Conservation (phyloP, 2,329 filamentous ascomycete genomes). For the Penicillium sp. region DNA sequence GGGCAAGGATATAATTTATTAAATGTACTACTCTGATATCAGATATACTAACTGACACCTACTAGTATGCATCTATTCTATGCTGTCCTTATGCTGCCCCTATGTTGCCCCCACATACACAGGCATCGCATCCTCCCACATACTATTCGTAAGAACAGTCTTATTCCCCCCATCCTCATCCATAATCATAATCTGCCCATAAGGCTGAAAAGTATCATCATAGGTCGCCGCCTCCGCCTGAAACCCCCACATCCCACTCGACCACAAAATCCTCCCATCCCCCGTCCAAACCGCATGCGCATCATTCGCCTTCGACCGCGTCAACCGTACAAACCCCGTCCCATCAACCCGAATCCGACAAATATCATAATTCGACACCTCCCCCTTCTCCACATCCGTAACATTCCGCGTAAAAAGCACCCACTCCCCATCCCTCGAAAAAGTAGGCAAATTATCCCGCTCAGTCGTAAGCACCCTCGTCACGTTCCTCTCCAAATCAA, state of each 20-base stretch:
- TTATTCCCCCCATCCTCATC: conserved; percentile 44
- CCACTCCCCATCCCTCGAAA: conserved; percentile 16
- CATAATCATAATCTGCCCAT: conserved; percentile 51
- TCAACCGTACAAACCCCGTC: conserved; percentile 31
- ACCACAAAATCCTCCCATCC: conserved; percentile 48
- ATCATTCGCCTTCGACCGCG: conserved; percentile 34
- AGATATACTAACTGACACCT: too few relatives aligned
- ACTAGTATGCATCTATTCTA: too few relatives aligned
- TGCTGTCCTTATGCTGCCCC: too few relatives aligned
- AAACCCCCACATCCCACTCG: conserved; percentile 51
- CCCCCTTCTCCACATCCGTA: neutral
- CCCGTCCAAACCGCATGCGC: conserved; percentile 50
- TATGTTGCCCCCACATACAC: too few relatives aligned
- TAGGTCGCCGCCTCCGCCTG: conserved; percentile 46
- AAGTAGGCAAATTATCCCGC: conserved; percentile 20
- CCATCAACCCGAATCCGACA: conserved; percentile 49
- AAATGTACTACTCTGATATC: too few relatives aligned
- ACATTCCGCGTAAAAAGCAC: conserved; percentile 24
- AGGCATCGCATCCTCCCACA: conserved; percentile 39
- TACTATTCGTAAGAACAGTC: conserved; percentile 28
- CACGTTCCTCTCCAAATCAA: conserved; percentile 16
- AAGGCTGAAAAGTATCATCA: conserved; percentile 51
- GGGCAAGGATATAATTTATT: too few relatives aligned
- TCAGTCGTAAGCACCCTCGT: conserved; percentile 11
- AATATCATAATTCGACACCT: conserved; percentile 22